Base-by-base conservation (phyloP, 192 early-diverging fungal genomes). In the Oehlia diaphana region DNA sequence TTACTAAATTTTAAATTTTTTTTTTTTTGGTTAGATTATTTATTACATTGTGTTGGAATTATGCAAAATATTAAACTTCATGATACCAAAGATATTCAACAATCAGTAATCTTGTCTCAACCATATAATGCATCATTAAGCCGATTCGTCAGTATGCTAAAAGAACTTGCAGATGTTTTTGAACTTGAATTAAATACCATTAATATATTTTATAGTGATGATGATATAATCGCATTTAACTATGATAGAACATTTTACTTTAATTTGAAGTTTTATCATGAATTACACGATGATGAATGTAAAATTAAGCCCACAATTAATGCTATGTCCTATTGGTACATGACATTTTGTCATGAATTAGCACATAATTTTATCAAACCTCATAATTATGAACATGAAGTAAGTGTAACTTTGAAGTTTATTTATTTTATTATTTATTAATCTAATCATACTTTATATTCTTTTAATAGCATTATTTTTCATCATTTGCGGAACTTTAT, bases 271-370 rank as follows among this genome's bases (percentile, higher is more conserved):
- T 96, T 87, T 83, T 97, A 91, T 82, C 82, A 92, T 9, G 90
- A 85, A 0, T 80, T 95, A 77, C 94, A 95, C 66, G 88, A 88
- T 66, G 82, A 84, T 47, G 67, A 71, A 13, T 79, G 72, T 1
- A 58, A 72, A 0, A 76, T 82, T 9, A 35, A 14, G 12, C 62
- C 71, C n/a, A 67, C 81, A 14, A 79, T 53, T 58, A 86, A 87
- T 14, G 82, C 83, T 2, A 14, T 85, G 70, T 86, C 90, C 62
- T 95, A 94, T 82, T 96, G 96, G 96, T 97, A 93, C 81, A 91
- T 96, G 88, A 91, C 88, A 3, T 84, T 89, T 62, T 93, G 92
- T 72, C 96, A 97, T 83, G 96, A 96, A 82, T 82, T 97, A 65
- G 95, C 88, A 9, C 94, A 96, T 79, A 91, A 94, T 74, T 93